phyloP scores from a whole-genome alignment of 176 grass and related monocot genomes.

The Bothriochloa decipiens region DNA sequence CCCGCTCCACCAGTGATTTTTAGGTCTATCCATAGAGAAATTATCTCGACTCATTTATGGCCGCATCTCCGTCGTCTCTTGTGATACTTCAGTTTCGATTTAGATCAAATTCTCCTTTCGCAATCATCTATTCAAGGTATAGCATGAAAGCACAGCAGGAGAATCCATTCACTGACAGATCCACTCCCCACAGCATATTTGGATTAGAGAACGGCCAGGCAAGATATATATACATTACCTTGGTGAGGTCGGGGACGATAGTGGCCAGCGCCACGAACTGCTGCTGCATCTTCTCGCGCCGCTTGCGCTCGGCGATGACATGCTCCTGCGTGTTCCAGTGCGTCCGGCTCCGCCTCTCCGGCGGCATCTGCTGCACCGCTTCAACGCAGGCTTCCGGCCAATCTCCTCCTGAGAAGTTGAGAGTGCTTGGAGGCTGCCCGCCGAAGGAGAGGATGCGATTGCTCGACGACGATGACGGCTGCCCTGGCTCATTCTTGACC shows the following conservation, averaged over 20 bases:
- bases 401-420: constrained; percentile 44
- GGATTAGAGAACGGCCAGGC: neutral
- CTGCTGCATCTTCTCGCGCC: constrained; percentile 72
- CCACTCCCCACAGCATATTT: neutral
- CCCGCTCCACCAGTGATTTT: neutral
- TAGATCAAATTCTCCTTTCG: neutral
- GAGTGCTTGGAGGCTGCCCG: constrained; percentile 20
- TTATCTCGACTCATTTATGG: neutral
- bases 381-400: constrained; percentile 39
- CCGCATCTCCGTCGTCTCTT: neutral
- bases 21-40: neutral
- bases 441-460: constrained; percentile 48
- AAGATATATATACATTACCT: constrained; percentile 39
- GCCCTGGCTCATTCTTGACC: constrained; percentile 17
- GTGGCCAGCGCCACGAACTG: constrained; percentile 64
- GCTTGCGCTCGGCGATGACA: constrained; percentile 65
- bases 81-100: neutral
- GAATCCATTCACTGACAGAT: neutral
- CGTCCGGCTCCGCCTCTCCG: constrained; percentile 50
- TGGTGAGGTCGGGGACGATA: constrained; percentile 68
- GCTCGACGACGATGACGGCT: constrained; percentile 23
- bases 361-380: constrained; percentile 17
- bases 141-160: neutral
- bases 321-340: constrained; percentile 60
- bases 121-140: neutral